Evolutionary conservation across 106 monocot species (phyloP).

Genomic region (Platanthera zijinensis): DNA sequence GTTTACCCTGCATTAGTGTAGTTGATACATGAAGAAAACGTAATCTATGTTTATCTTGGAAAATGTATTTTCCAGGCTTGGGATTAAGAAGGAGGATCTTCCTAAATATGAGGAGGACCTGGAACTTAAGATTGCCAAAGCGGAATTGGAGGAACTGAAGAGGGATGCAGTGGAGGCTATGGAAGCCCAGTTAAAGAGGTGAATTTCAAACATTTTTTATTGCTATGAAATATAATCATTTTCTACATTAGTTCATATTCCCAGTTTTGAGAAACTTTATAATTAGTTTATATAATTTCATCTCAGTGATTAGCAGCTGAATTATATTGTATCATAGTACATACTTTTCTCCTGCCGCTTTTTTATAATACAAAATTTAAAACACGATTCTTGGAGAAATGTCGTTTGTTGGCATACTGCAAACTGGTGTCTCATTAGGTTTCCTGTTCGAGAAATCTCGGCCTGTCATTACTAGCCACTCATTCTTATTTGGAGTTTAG

Average conservation of each 20-base stretch:
- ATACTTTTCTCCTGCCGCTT: neutral
- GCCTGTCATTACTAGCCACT: neutral
- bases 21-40: neutral
- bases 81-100: constrained; percentile 75
- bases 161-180: constrained; percentile 80
- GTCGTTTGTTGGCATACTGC: neutral
- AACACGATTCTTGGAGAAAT: neutral
- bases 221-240: neutral
- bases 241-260: neutral
- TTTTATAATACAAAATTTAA: neutral
- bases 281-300: neutral
- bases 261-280: neutral
- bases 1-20: constrained; percentile 3
- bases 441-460: too few species aligned
- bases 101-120: constrained; percentile 79
- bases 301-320: neutral
- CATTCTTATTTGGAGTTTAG: neutral
- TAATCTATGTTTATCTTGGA: neutral
- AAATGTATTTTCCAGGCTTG: constrained; percentile 44
- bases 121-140: constrained; percentile 80
- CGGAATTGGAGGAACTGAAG: constrained; percentile 62
- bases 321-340: neutral
- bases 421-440: neutral
- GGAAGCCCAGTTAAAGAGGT: constrained; percentile 92
- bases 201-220: neutral